Base-by-base conservation (phyloP, 352 stramenopile species). In the Globisporangium alternatum region DNA sequence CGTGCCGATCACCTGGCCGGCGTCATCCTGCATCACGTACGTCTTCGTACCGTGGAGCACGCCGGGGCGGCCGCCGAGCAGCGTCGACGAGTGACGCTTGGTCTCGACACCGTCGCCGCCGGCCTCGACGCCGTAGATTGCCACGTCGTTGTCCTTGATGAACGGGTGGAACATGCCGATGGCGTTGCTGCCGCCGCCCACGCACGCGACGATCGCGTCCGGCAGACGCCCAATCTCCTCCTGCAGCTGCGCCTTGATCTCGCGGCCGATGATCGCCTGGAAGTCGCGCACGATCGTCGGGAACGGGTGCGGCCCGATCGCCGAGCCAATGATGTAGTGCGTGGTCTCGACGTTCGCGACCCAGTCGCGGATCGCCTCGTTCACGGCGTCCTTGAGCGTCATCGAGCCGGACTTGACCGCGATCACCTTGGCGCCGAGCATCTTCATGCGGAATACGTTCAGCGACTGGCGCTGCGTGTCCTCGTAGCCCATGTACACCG, bases 381-480 rank as follows among this genome's bases (percentile, higher is more conserved):
- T 99, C 61, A 99, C 98, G 15, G 97, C 97, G 74, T 99, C 97
- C 80, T 99, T 99, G 47, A 99, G 85, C 54, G 97, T 99, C 66
- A 89, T 77, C 67, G 96, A 97, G 62, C 97, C 97, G 52, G 90
- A 96, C 64, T 97, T 88, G n/a, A 99, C 97, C 12, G 97, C 95
- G n/a, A 98, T 80, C 17, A 99, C 97, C 76, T 98, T 98, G 30
- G 97, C 97, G 55, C 97, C 97, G n/a, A 99, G 90, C 76, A 98
- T 98, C 75, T 99, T 99, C 97, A 99, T 99, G 56, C 97, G 93
- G 72, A 99, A 99, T 5, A 99, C 97, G 76, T 99, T 99, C 10
- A 99, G 86, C 72, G 84, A 95, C 84, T 99, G 97, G 68, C 97
- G 84, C 75, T 98, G 83, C 56, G 96, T 99, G 83, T 99, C 97